Base-by-base conservation (phyloP, 1,284 basidiomycete genomes). In the Heterobasidion parviporum region DNA sequence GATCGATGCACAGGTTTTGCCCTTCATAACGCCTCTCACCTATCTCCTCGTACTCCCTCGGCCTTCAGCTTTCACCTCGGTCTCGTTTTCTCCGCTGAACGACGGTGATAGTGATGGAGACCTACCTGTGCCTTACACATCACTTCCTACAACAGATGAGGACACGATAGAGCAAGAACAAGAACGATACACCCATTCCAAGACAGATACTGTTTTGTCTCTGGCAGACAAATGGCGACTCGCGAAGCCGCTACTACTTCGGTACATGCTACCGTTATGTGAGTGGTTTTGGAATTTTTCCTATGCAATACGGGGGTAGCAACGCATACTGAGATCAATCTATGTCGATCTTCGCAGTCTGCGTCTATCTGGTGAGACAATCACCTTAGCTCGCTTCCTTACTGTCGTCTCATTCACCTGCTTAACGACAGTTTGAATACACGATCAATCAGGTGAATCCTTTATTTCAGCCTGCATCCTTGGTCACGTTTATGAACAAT, bases 191-290 rank as follows among this genome's bases (percentile, higher is more conserved):
- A 49, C 35, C n/a, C 55, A 50, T 62, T 41, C 72, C 58, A 64
- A 65, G 26, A 62, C 67, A 8, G 60, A 70, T 15, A 72, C 82
- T 1, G 69, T 81, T 1, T 71, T 94, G 14, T 76, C 82, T 1
- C 70, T 75, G 1, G 68, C 65, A n/a, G 91, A 94, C 60, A 95
- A 95, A 69, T 81, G 87, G 79, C 70, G 72, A 12, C 74, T 95
- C 9, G 82, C 89, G 36, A 82, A 77, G 63, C 92, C 92, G 0
- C 70, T 94, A 61, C 66, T 94, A 41, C 57, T 77, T 41, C 84
- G 79, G 58, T 95, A 91, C 67, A 94, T 92, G 89, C 64, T 89
- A 26, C 89, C 89, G 3, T 67, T 92, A 33, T 89, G 89, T 91
- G 62, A 74, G 88, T 76, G 0, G 16, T 49, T 51, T 34, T 10